Evolutionary conservation across 2,329 filamentous ascomycete genomes (phyloP), one percentile per base, ranked within the genome.

Genomic region (Claviceps quebecensis): DNA sequence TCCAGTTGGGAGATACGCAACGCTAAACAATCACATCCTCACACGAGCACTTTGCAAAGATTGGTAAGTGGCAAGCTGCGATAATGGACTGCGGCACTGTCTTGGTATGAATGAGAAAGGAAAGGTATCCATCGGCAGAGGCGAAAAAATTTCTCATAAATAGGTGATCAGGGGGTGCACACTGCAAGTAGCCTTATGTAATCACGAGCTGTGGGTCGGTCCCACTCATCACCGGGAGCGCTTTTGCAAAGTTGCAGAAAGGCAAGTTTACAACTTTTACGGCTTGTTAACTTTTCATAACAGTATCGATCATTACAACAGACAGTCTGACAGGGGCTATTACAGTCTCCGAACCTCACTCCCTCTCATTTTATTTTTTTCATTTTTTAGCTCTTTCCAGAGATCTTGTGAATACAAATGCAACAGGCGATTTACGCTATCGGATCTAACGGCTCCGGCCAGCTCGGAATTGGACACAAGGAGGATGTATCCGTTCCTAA

Each of bases 381-480:
- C 9, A 34, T 11, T 34, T 34, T 34, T 2, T 39, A 17, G 6
- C 13, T 34, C 37, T 9, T 6, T 16, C 29, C 37, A 19, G 16
- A 37, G 13, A 19, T n/a, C n/a, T 40, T 5, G 45, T 46, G 13
- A 9, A 3, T n/a, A 16, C 34, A 45, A 43, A 67, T 80, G 38
- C 38, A 39, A 74, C 64, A 71, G n/a, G 66, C 68, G 1, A 63
- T 87, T 17, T 86, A 83, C 59, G 77, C 85, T 2, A 73, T 89
- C 46, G 86, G 86, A 36, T 90, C 86, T 4, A 90, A 90, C 60
- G 82, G 84, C 45, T 87, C 81, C 1, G 83, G 84, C 37, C 86
- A 90, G 62, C 72, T 90, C 9, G 84, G 83, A 41, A 76, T 88
- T 53, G 79, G 79, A 19, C 84, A 88, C 64, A 74, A 71, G 54